Evolutionary conservation across 1,284 basidiomycete genomes (phyloP).

Genomic region (Ceratobasidium sp.): DNA sequence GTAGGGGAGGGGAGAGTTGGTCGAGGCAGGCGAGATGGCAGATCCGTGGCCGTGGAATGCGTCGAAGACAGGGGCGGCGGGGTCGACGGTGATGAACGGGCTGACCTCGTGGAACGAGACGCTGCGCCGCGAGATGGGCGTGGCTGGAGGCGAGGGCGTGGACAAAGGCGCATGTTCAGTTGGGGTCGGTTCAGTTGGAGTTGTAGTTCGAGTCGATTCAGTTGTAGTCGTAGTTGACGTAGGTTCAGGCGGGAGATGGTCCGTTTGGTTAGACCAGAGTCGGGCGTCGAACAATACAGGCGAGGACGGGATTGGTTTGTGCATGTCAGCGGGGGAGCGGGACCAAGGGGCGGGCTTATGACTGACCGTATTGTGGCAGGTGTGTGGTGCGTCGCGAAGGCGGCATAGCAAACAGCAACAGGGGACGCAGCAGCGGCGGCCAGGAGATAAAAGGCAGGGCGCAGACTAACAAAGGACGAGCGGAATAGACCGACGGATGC

Average conservation of each 20-base stretch:
- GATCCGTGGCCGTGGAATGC: not conserved
- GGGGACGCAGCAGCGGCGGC: conserved; percentile 9
- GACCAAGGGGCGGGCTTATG: conserved; percentile 23
- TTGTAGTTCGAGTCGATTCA: not conserved
- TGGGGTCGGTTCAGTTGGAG: not conserved
- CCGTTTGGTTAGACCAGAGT: conserved; percentile 24
- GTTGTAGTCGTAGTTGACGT: not conserved
- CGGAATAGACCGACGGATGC: conserved; percentile 36
- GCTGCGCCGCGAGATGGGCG: conserved; percentile 18
- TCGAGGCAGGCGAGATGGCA: conserved; percentile 37
- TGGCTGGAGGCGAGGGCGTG: conserved; percentile 34
- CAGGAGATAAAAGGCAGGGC: conserved; percentile 6
- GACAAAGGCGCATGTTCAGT: not conserved
- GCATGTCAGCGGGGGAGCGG: conserved; percentile 13
- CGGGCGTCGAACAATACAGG: conserved; percentile 42
- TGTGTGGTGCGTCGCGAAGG: conserved; percentile 41
- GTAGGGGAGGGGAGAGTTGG: conserved; percentile 18
- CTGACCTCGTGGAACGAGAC: conserved; percentile 39
- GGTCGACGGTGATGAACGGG: conserved; percentile 39
- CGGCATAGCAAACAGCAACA: conserved; percentile 40
- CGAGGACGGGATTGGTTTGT: conserved; percentile 27
- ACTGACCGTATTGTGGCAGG: conserved; percentile 43
- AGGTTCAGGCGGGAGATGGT: not conserved
- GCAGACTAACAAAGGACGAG: conserved; percentile 27
- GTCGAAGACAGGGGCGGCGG: conserved; percentile 6